phyloP scores from a whole-genome alignment of 2,329 filamentous ascomycete species.

The Grosmannia huntii region DNA sequence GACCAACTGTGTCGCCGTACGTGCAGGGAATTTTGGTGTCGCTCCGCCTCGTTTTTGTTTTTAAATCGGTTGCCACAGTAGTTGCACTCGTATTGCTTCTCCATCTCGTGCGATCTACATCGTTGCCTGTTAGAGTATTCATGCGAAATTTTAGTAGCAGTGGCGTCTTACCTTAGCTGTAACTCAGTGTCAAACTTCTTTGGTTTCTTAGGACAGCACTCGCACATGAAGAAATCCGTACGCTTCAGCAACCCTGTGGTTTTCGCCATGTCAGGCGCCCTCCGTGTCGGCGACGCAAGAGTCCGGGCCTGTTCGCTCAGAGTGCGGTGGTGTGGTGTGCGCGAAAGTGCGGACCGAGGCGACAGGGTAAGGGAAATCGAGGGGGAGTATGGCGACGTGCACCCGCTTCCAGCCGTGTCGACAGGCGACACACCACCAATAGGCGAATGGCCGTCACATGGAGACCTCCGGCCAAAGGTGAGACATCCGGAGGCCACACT shows the following conservation, averaged over 20 bases:
- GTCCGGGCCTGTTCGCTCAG: conserved; percentile 28
- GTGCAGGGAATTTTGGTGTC: conserved; percentile 91
- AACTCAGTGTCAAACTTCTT: conserved; percentile 84
- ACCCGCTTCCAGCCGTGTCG: conserved; percentile 20
- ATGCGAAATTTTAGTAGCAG: conserved; percentile 14
- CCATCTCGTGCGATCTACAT: conserved; percentile 68
- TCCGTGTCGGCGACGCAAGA: conserved; percentile 34
- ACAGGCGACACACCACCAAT: conserved; percentile 35
- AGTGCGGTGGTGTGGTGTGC: conserved; percentile 30
- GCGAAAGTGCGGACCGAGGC: conserved; percentile 32
- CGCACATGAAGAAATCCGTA: conserved; percentile 51
- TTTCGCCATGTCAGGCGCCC: conserved; percentile 31
- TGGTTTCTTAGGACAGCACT: conserved; percentile 93
- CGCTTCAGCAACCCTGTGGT: conserved; percentile 31
- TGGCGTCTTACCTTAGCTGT: conserved; percentile 53
- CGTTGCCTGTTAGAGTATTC: background rate
- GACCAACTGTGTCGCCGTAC: conserved; percentile 92
- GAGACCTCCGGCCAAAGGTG: conserved; percentile 30
- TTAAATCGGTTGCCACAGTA: conserved; percentile 96
- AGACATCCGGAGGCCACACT: conserved; percentile 29
- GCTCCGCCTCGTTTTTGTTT: conserved; percentile 96
- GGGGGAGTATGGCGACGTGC: conserved; percentile 34
- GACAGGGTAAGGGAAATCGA: conserved; percentile 37
- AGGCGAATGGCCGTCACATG: conserved; percentile 30
- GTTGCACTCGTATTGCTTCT: conserved; percentile 90